These are phyloP conservation scores for Phytophthora chlamydospora DNA, from an alignment of 352 stramenopile species.

Conservation along the genomic window DNA sequence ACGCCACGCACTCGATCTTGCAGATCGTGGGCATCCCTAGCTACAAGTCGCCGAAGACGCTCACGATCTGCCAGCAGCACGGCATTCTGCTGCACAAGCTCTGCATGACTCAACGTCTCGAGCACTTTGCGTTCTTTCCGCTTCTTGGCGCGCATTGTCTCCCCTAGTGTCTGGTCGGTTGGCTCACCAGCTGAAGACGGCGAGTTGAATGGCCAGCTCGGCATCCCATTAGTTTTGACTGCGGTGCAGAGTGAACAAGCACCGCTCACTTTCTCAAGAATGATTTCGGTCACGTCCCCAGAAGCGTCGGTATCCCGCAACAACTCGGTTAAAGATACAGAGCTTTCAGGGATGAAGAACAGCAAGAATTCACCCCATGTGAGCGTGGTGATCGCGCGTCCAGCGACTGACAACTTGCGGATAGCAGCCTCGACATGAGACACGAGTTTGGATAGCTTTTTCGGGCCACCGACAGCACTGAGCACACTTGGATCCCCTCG, in stretches of 20 bases:
- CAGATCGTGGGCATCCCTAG: slow-evolving; percentile 52
- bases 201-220: slow-evolving; percentile 12
- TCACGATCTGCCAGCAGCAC: slow-evolving; percentile 49
- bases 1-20: slow-evolving; percentile 43
- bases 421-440: slow-evolving; percentile 48
- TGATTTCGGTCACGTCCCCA: neutral
- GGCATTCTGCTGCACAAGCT: slow-evolving; percentile 51
- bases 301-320: slow-evolving; percentile 6
- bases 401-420: slow-evolving; percentile 28
- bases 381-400: slow-evolving; percentile 29
- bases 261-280: neutral
- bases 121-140: slow-evolving; percentile 19
- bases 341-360: slow-evolving; percentile 61
- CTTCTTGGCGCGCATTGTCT: slow-evolving; percentile 4
- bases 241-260: slow-evolving; percentile 22
- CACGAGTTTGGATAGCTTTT: slow-evolving; percentile 40
- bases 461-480: slow-evolving; percentile 40
- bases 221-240: slow-evolving; percentile 12
- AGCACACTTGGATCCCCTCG: slow-evolving; percentile 38
- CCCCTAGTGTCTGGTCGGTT: slow-evolving; percentile 11
- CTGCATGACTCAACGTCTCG: slow-evolving; percentile 42
- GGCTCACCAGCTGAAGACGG: neutral
- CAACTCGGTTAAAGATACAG: slow-evolving; percentile 18
- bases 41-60: slow-evolving; percentile 43
- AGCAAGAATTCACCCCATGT: slow-evolving; percentile 85